Percentiles rank a stretch among this genome's conserved stretches.
phyloP scores from a whole-genome alignment of 441 rosid species.

The Adansonia gregorii region DNA sequence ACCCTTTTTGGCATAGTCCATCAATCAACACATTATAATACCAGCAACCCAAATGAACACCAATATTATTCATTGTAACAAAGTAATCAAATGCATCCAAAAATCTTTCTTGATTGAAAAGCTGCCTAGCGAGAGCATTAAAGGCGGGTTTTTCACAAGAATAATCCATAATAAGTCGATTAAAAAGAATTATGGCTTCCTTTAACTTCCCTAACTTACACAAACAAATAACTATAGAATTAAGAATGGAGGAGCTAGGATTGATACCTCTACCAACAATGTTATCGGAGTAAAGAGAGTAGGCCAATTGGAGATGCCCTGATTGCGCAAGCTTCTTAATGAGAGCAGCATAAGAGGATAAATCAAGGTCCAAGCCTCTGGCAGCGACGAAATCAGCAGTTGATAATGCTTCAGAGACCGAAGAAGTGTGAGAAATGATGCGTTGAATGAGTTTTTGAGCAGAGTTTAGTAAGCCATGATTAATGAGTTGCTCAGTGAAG shows the following conservation, averaged over 20 bases:
- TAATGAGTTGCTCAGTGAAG: constrained; percentile 43
- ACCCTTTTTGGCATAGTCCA: constrained; percentile 52
- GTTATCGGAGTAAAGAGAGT: constrained; percentile 38
- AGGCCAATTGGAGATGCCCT: constrained; percentile 47
- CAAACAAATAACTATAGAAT: constrained; percentile 55
- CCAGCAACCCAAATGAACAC: constrained; percentile 45
- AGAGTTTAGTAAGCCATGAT: constrained; percentile 40
- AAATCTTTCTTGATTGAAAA: constrained; percentile 44
- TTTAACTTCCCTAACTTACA: constrained; percentile 52
- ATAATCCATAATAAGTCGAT: constrained; percentile 42
- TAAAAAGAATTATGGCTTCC: constrained; percentile 52
- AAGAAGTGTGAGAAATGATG: constrained; percentile 36
- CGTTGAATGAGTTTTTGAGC: constrained; percentile 48
- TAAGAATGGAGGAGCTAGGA: constrained; percentile 45
- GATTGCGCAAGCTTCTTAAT: constrained; percentile 48
- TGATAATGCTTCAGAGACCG: constrained; percentile 42
- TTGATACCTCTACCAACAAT: constrained; percentile 48
- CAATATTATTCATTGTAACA: constrained; percentile 32
- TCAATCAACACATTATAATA: constrained; percentile 50
- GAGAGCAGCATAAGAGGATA: constrained; percentile 36
- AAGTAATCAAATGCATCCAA: constrained; percentile 56
- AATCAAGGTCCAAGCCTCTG: constrained; percentile 51
- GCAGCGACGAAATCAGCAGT: constrained; percentile 40
- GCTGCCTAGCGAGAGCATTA: constrained; percentile 44
- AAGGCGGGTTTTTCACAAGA: constrained; percentile 44